Evolutionary conservation across 805 yeast genomes (phyloP), one percentile per base, ranked within the genome.

Genomic region (Zygoascus bituminiphila): DNA sequence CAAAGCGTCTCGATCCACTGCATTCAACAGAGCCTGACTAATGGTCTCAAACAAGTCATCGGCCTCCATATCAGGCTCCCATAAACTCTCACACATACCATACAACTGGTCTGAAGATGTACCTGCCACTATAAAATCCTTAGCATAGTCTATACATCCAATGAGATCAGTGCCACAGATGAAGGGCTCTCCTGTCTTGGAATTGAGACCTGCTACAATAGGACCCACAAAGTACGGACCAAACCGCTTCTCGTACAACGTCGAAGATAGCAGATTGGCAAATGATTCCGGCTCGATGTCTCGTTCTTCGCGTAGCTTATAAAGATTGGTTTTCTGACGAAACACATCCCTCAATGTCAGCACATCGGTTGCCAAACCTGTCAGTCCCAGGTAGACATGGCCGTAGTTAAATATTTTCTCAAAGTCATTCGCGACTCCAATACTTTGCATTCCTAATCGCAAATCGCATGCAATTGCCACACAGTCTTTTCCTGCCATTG

Each of bases 171-270:
- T 91, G 4, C 96, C 95, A 63, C 98, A 93, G 51, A 93, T 78
- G 63, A 84, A 93, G 44, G 99, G 98, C 66, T 82, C 76, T 46
- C 77, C 77, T 1, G 91, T 77, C 63, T 83, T 83, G 41, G 91
- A 81, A 65, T 87, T 81, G 57, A 93, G 73, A 22, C 99, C 99
- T 5, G 97, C 98, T 40, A 93, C 97, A 39, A 93, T 77, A 5
- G 99, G 98, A 1, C 97, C 95, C 25, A 88, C 87, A 62, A 93
- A 93, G 74, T 88, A 93, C 9, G 98, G 98, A 2, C 98, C 98
- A 48, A 70, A 70, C 70, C 99, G 78, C 62, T 78, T 83, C 66
- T 88, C 94, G 66, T 91, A 93, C 54, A 93, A 75, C 21, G 96
- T 80, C 15, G 95, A 78, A 22, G 95, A 84, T 12, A 93, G 95